A percentile compares a stretch with the other conserved stretches of the same genome.
Conservation (phyloP, 345 rosid species). For the Syzygium aqueum region DNA sequence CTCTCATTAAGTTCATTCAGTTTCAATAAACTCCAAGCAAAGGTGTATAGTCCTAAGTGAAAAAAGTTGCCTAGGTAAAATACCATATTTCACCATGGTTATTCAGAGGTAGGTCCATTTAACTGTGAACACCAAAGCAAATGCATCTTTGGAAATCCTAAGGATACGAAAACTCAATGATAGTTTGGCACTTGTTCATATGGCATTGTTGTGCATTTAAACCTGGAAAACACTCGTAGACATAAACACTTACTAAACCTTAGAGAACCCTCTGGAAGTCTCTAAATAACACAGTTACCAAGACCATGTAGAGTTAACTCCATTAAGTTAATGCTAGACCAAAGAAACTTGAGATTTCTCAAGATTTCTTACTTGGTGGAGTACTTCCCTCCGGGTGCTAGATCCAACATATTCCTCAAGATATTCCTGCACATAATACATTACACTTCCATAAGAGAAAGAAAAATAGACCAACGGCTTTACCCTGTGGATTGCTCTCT, state of each 20-base stretch:
- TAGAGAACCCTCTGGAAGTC: background rate
- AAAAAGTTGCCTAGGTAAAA: background rate
- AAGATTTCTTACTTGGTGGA: conserved; percentile 53
- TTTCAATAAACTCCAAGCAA: background rate
- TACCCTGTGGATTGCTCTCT: background rate
- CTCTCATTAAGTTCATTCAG: background rate
- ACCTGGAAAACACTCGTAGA: background rate
- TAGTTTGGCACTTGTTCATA: background rate
- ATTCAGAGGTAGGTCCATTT: background rate
- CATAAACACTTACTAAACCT: background rate
- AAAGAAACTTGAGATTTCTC: background rate
- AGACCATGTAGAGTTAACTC: background rate
- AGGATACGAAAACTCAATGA: background rate
- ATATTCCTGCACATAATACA: conserved; percentile 45
- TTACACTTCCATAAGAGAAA: background rate
- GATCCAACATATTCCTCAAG: conserved; percentile 68
- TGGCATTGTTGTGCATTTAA: background rate
- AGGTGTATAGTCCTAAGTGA: background rate
- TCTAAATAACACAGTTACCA: background rate
- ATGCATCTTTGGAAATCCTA: background rate
- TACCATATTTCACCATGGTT: background rate
- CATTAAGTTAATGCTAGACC: background rate
- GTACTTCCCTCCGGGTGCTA: conserved; percentile 49
- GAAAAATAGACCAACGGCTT: background rate
- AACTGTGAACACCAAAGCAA: background rate